phyloP scores from a whole-genome alignment of 352 stramenopile genomes.

The Phytopythium chamaehyphon region DNA sequence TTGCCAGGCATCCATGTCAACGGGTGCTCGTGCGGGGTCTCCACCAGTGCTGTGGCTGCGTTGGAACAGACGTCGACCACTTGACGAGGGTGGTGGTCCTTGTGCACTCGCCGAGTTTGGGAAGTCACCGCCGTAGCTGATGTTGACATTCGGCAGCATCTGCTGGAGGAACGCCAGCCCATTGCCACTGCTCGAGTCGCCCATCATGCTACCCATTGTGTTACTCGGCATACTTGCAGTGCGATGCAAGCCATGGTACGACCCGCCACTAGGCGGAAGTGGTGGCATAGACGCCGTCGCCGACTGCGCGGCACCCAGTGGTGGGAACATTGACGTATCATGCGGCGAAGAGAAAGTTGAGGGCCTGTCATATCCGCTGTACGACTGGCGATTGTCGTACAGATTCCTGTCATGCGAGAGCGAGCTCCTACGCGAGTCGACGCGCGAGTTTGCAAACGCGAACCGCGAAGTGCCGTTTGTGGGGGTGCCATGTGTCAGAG shows the following conservation, averaged over 20 bases:
- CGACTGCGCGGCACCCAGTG: slow-evolving; percentile 28
- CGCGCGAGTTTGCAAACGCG: slow-evolving; percentile 64
- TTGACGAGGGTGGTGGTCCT: slow-evolving; percentile 8
- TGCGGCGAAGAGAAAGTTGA: slow-evolving; percentile 18
- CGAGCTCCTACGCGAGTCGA: slow-evolving; percentile 4
- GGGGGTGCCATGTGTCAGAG: slow-evolving; percentile 32
- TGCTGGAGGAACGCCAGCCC: slow-evolving; percentile 81
- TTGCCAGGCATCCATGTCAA: slow-evolving; percentile 5
- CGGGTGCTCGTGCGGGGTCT: background rate
- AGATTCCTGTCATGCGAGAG: background rate
- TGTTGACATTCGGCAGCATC: slow-evolving; percentile 88
- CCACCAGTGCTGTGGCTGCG: slow-evolving; percentile 25
- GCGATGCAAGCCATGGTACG: slow-evolving; percentile 22
- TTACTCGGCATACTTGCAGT: slow-evolving; percentile 5
- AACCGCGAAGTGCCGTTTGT: slow-evolving; percentile 62
- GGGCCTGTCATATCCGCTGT: slow-evolving; percentile 16
- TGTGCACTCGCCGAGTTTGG: slow-evolving; percentile 13
- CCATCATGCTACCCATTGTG: slow-evolving; percentile 30
- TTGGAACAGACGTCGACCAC: slow-evolving; percentile 32
- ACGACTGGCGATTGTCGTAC: slow-evolving; percentile 13
- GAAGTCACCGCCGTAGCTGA: slow-evolving; percentile 80
- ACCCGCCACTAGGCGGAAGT: slow-evolving; percentile 17
- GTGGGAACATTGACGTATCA: slow-evolving; percentile 36
- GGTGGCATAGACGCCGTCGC: slow-evolving; percentile 12
- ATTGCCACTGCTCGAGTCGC: slow-evolving; percentile 9